phyloP scores from a whole-genome alignment of 331 rosid genomes.

The Pyrus hybrid region DNA sequence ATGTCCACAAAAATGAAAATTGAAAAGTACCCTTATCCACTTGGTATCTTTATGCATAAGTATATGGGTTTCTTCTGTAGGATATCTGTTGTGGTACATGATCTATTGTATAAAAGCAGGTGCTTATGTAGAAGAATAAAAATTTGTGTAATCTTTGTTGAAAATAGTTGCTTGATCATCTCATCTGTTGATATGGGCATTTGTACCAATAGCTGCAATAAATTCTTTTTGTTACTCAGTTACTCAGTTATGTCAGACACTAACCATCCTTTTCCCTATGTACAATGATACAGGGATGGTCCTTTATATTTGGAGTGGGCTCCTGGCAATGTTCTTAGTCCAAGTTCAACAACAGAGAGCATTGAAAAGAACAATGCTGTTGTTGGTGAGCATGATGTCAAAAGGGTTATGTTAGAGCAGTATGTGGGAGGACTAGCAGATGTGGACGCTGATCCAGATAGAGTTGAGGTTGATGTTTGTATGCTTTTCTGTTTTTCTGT shows the following conservation, averaged over 20 bases:
- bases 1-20: neutral
- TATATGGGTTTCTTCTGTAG: neutral
- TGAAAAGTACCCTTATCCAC: neutral
- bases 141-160: no score
- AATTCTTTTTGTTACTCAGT: neutral
- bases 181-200: neutral
- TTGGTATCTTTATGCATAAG: neutral
- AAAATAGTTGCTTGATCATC: no score
- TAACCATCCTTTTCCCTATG: neutral
- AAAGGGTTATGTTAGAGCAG: conserved; percentile 53
- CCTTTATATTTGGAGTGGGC: conserved; percentile 97
- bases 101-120: neutral
- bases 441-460: conserved; percentile 69
- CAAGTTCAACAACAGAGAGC: conserved; percentile 30
- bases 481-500: neutral
- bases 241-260: neutral
- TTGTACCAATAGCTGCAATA: conserved; percentile 17
- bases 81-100: neutral
- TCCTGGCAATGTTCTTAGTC: conserved; percentile 62
- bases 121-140: no score
- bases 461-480: conserved; percentile 67
- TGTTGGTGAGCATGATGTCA: conserved; percentile 60
- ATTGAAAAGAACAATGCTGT: conserved; percentile 29
- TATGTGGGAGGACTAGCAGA: conserved; percentile 47
- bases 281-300: conserved; percentile 53